Conservation (phyloP, 345 rosid species). For the Populus euphratica region DNA sequence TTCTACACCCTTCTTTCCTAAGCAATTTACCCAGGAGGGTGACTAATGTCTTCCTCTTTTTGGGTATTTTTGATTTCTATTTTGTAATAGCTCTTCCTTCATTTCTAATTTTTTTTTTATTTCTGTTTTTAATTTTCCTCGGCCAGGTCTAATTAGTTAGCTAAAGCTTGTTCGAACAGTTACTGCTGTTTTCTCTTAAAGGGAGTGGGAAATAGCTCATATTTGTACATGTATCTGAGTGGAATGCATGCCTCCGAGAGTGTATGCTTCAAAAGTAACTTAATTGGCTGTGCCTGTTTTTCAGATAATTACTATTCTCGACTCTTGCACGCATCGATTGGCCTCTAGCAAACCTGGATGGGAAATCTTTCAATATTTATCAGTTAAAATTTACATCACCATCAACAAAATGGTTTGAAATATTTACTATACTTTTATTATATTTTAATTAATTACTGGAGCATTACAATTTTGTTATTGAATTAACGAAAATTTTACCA, state of each 20-base stretch:
- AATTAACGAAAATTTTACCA: too few species aligned
- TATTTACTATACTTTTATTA: too few species aligned
- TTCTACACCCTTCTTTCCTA: neutral
- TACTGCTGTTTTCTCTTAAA: conserved; percentile 12
- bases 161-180: conserved; percentile 10
- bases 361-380: neutral
- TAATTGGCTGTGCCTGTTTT: neutral
- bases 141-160: neutral
- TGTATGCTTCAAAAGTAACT: neutral
- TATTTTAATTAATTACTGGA: too few species aligned
- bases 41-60: conserved; percentile 26
- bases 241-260: conserved; percentile 9
- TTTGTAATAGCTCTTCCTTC: conserved; percentile 16
- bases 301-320: neutral
- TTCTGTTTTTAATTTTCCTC: neutral
- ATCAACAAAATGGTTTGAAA: too few species aligned
- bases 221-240: conserved; percentile 27
- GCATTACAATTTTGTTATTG: too few species aligned
- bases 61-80: conserved; percentile 37
- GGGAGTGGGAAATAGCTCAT: conserved; percentile 22
- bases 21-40: conserved; percentile 27
- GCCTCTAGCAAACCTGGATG: neutral
- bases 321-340: neutral
- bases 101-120: conserved; percentile 17
- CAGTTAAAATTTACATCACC: too few species aligned